Percentiles rank a stretch among this genome's conserved stretches.
Evolutionary conservation across 1,139 yeast species (phyloP).

Genomic region (Saccharomyces pastorianus): DNA sequence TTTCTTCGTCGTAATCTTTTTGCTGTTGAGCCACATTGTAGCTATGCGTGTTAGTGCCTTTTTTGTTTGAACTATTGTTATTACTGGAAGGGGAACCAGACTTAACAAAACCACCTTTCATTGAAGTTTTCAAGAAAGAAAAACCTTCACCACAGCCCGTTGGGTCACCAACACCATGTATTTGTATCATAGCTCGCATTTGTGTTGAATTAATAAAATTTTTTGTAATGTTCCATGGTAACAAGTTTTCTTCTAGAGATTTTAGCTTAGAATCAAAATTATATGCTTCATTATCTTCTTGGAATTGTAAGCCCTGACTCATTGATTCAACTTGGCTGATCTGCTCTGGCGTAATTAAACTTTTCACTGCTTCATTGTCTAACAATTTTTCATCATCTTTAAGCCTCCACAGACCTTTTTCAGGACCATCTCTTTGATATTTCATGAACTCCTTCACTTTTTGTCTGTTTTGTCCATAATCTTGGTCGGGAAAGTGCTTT

Average conservation of each 20-base stretch:
- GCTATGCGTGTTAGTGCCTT: slow-evolving; percentile 47
- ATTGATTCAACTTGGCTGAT: slow-evolving; percentile 78
- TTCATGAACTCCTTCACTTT: slow-evolving; percentile 96
- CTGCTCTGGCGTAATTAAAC: slow-evolving; percentile 93
- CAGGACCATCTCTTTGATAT: slow-evolving; percentile 89
- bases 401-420: slow-evolving; percentile 92
- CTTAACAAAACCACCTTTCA: slow-evolving; percentile 88
- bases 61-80: slow-evolving; percentile 3
- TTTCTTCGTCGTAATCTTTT: slow-evolving; percentile 85
- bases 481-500: slow-evolving; percentile 91
- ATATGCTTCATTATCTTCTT: slow-evolving; percentile 64
- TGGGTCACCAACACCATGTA: slow-evolving; percentile 96
- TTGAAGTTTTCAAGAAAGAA: slow-evolving; percentile 84
- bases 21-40: slow-evolving; percentile 84
- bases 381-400: slow-evolving; percentile 68
- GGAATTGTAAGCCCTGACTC: slow-evolving; percentile 84
- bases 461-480: slow-evolving; percentile 95
- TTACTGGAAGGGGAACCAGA: slow-evolving; percentile 29
- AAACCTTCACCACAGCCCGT: slow-evolving; percentile 87
- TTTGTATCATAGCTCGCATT: slow-evolving; percentile 92
- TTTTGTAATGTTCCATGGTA: slow-evolving; percentile 89
- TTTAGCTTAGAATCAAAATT: slow-evolving; percentile 37
- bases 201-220: slow-evolving; percentile 92
- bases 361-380: slow-evolving; percentile 65
- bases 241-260: slow-evolving; percentile 72